A percentile compares a stretch with the other conserved stretches of the same genome.
Conservation (phyloP, 371 early-diverging fungal genomes). For the Fennellomyces sp. region DNA sequence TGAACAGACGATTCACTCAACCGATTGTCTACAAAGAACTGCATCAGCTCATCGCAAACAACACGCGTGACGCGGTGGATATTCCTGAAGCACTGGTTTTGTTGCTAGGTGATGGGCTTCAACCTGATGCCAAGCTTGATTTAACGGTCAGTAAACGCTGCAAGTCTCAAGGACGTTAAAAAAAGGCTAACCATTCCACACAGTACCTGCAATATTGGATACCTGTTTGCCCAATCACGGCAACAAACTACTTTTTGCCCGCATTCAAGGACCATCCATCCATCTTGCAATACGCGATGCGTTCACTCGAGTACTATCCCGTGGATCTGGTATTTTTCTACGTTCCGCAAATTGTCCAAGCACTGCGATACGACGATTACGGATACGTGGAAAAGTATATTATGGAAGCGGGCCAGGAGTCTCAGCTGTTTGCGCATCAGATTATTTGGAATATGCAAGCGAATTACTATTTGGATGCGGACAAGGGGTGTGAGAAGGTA, state of each 20-base stretch:
- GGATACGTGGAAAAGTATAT: slow-evolving; percentile 95
- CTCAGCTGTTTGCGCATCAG: slow-evolving; percentile 98
- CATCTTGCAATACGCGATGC: slow-evolving; percentile 93
- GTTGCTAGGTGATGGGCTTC: slow-evolving; percentile 60
- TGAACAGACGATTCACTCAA: slow-evolving; percentile 75
- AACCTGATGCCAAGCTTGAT: slow-evolving; percentile 39
- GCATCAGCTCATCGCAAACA: slow-evolving; percentile 61
- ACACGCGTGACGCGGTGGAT: slow-evolving; percentile 70
- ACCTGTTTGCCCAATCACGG: slow-evolving; percentile 92
- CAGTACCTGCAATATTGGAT: slow-evolving; percentile 89
- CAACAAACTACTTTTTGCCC: slow-evolving; percentile 78
- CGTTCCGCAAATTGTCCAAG: slow-evolving; percentile 99
- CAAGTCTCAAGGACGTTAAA: background rate
- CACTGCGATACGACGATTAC: slow-evolving; percentile 84
- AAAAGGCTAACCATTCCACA: slow-evolving; percentile 10
- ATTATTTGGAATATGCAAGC: slow-evolving; percentile 99
- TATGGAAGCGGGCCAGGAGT: slow-evolving; percentile 87
- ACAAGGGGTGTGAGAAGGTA: slow-evolving; percentile 75
- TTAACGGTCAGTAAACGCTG: slow-evolving; percentile 26
- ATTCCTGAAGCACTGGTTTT: slow-evolving; percentile 77
- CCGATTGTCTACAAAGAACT: slow-evolving; percentile 72
- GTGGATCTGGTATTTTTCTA: slow-evolving; percentile 97
- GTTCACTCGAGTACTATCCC: slow-evolving; percentile 86
- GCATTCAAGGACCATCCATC: slow-evolving; percentile 77
- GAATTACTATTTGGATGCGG: slow-evolving; percentile 86